Evolutionary conservation across 2,329 filamentous ascomycete genomes (phyloP), one percentile per base, ranked within the genome.

Genomic region (Microsporum ferrugineum): DNA sequence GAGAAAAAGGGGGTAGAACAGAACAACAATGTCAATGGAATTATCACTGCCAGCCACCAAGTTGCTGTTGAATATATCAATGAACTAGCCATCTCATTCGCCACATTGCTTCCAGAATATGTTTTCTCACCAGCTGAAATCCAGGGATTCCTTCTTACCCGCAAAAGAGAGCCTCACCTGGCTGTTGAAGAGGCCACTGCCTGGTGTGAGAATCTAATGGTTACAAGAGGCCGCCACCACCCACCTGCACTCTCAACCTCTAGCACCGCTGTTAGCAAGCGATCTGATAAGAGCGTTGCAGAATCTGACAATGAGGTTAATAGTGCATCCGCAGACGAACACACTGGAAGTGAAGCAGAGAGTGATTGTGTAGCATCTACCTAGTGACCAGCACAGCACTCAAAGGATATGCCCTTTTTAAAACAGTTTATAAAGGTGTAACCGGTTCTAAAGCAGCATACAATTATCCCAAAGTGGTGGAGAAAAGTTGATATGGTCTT

Each of bases 41-140:
- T 34, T 27, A 17, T 34, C 51, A 55, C 31, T 10, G 51, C 51
- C 51, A 55, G 7, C 31, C 51, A 55, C 3, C 55, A 43, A 14
- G 29, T 29, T 23, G 27, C 45, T n/a, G 34, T 47, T 10, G 17
- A 29, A 31, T 41, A 62, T 45, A 62, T 43, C 17, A 33, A 57
- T 4, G 68, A 73, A 39, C 57, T 82, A 14, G 78, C 79, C 2
- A 63, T 70, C 2, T 63, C 72, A 1, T 83, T 82, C 65, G 77
- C 79, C 0, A 66, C 68, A 0, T 60, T 67, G 23, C 61, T 82
- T 5, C 79, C 79, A 0, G 77, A 79, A 58, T 68, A 70, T 8
- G 73, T 64, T 1, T 80, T 82, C 63, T 78, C 77, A 3, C 80
- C 80, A 0, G 79, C 80, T 0, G 80, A 83, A 65, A 75, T 82